Conservation (phyloP, 139 green algal genomes). For the Trebouxia sp. region DNA sequence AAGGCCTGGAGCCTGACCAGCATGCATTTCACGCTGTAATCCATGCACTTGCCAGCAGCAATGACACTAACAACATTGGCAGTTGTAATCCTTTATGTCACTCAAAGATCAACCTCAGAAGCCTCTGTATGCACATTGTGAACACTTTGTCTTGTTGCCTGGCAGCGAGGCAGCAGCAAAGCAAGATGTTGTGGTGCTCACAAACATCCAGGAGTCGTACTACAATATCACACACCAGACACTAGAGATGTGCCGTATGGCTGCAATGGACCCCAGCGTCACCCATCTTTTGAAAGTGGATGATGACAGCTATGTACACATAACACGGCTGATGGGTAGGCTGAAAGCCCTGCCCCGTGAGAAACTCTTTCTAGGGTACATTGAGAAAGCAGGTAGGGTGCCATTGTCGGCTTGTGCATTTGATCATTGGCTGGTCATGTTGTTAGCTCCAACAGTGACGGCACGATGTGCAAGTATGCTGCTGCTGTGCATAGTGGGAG, state of each 20-base stretch:
- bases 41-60: not conserved
- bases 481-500: no score
- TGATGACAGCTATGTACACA: slow-evolving; percentile 51
- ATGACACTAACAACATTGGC: not conserved
- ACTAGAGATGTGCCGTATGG: slow-evolving; percentile 41
- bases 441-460: no score
- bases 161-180: slow-evolving; percentile 36
- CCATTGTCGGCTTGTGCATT: no score
- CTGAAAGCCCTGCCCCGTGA: not conserved
- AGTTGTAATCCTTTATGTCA: not conserved
- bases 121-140: not conserved
- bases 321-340: slow-evolving; percentile 30
- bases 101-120: not conserved
- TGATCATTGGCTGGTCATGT: no score
- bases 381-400: slow-evolving; percentile 34
- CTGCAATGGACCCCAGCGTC: slow-evolving; percentile 29
- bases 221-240: slow-evolving; percentile 58
- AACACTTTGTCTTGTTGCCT: slow-evolving; percentile 2
- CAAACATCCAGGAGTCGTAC: slow-evolving; percentile 41
- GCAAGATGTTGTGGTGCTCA: slow-evolving; percentile 46
- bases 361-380: slow-evolving; percentile 38
- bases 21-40: not conserved
- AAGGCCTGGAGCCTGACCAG: not conserved
- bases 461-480: no score
- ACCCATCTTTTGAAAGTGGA: slow-evolving; percentile 53